A percentile compares a stretch with the other conserved stretches of the same genome.
phyloP scores from a whole-genome alignment of 371 early-diverging fungal genomes.

The Blakeslea trispora region DNA sequence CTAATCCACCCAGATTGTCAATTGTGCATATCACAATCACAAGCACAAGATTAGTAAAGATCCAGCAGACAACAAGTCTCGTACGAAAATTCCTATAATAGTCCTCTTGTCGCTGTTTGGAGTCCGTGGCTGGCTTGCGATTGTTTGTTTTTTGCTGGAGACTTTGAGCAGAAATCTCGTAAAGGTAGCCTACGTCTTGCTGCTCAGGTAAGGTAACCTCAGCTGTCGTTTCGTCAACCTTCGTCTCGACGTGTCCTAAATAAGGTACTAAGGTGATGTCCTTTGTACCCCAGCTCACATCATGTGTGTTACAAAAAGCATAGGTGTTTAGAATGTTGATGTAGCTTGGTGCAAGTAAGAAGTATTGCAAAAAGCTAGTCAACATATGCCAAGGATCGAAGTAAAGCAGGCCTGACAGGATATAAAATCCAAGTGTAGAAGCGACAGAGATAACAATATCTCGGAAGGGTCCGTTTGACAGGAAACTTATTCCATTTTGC shows the following conservation, averaged over 20 bases:
- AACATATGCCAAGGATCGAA: conserved; percentile 96
- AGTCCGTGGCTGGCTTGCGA: conserved; percentile 50
- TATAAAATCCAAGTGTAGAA: conserved; percentile 85
- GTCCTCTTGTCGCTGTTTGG: conserved; percentile 80
- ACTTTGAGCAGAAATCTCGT: conserved; percentile 64
- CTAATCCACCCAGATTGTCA: conserved; percentile 28
- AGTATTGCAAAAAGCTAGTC: conserved; percentile 84
- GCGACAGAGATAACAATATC: conserved; percentile 82
- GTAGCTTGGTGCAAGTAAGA: conserved; percentile 79
- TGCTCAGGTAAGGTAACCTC: conserved; percentile 66
- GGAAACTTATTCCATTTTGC: conserved; percentile 9
- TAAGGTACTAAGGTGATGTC: conserved; percentile 64
- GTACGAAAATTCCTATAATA: conserved; percentile 86
- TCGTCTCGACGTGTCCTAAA: conserved; percentile 52
- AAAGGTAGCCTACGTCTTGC: conserved; percentile 66
- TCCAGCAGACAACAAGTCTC: conserved; percentile 78
- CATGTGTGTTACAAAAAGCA: conserved; percentile 91
- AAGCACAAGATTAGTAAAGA: conserved; percentile 74
- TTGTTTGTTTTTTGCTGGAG: conserved; percentile 25
- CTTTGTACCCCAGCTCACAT: conserved; percentile 96
- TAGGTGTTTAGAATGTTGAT: conserved; percentile 92
- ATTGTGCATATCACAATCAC: conserved; percentile 52
- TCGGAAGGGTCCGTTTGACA: conserved; percentile 64
- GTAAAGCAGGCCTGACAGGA: conserved; percentile 72
- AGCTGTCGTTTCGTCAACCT: conserved; percentile 40